Conservation (phyloP, 768 basidiomycete species). For the Steccherinum ochraceum region DNA sequence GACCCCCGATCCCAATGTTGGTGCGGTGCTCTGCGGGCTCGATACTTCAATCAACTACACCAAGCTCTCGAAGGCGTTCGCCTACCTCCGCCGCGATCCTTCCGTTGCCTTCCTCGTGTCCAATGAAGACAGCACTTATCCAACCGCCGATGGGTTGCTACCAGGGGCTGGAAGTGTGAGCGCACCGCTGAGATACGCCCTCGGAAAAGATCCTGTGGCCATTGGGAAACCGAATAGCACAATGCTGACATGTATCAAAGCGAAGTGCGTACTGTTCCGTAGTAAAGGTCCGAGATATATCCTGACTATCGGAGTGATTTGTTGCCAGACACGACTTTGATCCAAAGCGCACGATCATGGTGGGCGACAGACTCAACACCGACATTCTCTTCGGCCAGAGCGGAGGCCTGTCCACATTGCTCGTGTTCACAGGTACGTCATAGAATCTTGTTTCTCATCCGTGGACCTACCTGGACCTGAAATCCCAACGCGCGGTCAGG, state of each 20-base stretch:
- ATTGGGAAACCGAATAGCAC: slow-evolving; percentile 89
- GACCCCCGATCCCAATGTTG: slow-evolving; percentile 69
- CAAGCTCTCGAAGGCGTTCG: slow-evolving; percentile 88
- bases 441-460: not conserved
- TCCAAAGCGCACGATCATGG: slow-evolving; percentile 84
- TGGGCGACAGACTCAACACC: slow-evolving; percentile 92
- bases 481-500: slow-evolving; percentile 37
- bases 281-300: not conserved
- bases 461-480: slow-evolving; percentile 3
- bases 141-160: slow-evolving; percentile 61
- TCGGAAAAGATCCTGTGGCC: slow-evolving; percentile 63
- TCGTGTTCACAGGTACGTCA: slow-evolving; percentile 81
- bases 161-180: slow-evolving; percentile 85
- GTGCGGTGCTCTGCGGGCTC: slow-evolving; percentile 92
- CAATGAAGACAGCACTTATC: slow-evolving; percentile 91
- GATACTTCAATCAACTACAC: slow-evolving; percentile 88
- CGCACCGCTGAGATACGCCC: slow-evolving; percentile 71
- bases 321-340: slow-evolving; percentile 78
- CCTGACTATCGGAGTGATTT: too few species aligned
- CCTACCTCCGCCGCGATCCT: slow-evolving; percentile 78
- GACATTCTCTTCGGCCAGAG: slow-evolving; percentile 91
- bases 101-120: slow-evolving; percentile 84
- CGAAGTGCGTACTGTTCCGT: slow-evolving; percentile 46
- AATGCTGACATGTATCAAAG: slow-evolving; percentile 91
- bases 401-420: slow-evolving; percentile 79